Conservation (phyloP, 257 asterid species). For the Capsicum chinense region DNA sequence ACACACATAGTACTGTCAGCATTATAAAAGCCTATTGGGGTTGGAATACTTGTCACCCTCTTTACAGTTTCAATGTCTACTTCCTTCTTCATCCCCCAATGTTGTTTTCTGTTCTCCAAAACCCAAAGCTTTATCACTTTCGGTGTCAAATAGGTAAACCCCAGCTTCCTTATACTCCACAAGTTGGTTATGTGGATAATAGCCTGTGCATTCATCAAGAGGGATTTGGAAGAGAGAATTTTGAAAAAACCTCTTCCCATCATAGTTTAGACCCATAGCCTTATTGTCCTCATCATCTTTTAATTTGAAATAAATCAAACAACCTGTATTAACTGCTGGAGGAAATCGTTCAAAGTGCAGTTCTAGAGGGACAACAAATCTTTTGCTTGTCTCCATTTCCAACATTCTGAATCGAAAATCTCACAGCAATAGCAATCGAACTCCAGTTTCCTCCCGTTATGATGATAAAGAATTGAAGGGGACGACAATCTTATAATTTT, state of each 20-base stretch:
- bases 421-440: neutral
- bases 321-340: neutral
- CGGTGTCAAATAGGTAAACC: neutral
- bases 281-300: neutral
- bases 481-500: constrained; percentile 31
- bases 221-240: neutral
- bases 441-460: neutral
- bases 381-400: constrained; percentile 28
- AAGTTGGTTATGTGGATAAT: neutral
- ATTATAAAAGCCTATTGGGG: neutral
- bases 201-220: neutral
- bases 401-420: constrained; percentile 30
- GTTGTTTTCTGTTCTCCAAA: neutral
- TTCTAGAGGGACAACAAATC: neutral
- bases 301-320: neutral
- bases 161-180: neutral
- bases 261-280: neutral
- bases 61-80: neutral
- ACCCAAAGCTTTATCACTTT: neutral
- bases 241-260: neutral
- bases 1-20: neutral
- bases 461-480: neutral
- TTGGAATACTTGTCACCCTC: neutral
- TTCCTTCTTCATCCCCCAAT: neutral
- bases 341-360: neutral